phyloP scores from a whole-genome alignment of 129 eudicot species.

The Sambucus nigra region DNA sequence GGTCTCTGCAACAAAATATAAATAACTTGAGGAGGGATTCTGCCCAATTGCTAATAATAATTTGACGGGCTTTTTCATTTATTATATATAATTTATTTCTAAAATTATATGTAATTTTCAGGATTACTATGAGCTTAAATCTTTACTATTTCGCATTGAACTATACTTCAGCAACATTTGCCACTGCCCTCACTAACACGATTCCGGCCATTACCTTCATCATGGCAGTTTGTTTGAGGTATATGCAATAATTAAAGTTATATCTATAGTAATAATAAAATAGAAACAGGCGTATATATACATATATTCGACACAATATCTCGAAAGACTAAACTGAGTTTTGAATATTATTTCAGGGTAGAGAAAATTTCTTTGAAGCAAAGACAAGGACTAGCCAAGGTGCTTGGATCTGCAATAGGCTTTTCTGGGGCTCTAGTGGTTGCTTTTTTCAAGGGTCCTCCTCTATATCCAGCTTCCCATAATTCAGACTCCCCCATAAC shows the following conservation, averaged over 20 bases:
- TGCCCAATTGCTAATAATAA: too few species aligned
- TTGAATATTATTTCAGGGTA: neutral
- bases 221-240: slow-evolving; percentile 4
- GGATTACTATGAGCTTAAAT: slow-evolving; percentile 3
- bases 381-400: neutral
- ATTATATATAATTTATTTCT: too few species aligned
- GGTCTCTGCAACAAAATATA: too few species aligned
- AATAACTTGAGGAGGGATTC: too few species aligned
- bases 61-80: too few species aligned
- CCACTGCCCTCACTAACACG: slow-evolving; percentile 2
- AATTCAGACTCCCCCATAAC: neutral
- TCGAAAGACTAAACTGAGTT: neutral
- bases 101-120: neutral
- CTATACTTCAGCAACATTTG: slow-evolving; percentile 3
- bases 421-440: neutral
- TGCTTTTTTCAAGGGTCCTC: neutral
- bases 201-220: slow-evolving; percentile 11
- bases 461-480: neutral
- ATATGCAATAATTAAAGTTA: neutral
- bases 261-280: neutral
- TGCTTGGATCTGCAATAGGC: neutral
- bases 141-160: neutral
- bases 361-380: neutral
- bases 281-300: neutral
- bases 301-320: neutral